Evolutionary conservation across 129 eudicot species (phyloP).

Genomic region (Solidago caesia): DNA sequence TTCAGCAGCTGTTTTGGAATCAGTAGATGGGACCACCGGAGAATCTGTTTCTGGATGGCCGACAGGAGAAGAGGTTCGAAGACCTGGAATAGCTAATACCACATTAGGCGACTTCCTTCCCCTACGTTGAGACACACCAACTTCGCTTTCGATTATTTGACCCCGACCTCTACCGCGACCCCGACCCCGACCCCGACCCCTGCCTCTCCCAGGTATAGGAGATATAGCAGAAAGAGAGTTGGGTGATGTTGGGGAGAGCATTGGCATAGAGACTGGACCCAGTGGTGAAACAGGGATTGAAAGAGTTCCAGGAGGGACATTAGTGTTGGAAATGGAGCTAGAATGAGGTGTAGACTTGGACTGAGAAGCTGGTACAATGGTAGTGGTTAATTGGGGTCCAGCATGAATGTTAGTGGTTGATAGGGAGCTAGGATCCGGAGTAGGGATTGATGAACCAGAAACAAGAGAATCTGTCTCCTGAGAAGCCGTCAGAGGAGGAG

Average conservation of each 20-base stretch:
- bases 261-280: slow-evolving; percentile 27
- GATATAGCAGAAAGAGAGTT: slow-evolving; percentile 31
- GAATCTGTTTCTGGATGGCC: slow-evolving; percentile 22
- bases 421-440: slow-evolving; percentile 14
- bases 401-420: slow-evolving; percentile 27
- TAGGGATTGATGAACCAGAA: slow-evolving; percentile 14
- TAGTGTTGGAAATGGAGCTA: not conserved
- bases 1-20: slow-evolving; percentile 22
- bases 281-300: slow-evolving; percentile 29
- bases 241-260: slow-evolving; percentile 24
- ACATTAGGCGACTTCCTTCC: slow-evolving; percentile 46
- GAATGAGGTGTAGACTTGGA: not conserved
- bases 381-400: slow-evolving; percentile 8
- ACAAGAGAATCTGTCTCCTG: not conserved
- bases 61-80: slow-evolving; percentile 37
- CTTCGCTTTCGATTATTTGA: slow-evolving; percentile 49
- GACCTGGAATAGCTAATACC: slow-evolving; percentile 39
- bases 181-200: slow-evolving; percentile 49
- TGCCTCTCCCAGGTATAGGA: slow-evolving; percentile 37
- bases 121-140: slow-evolving; percentile 44
- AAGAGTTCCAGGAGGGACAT: slow-evolving; percentile 29
- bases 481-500: slow-evolving; percentile 19
- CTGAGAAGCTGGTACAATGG: slow-evolving; percentile 4
- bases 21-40: slow-evolving; percentile 14
- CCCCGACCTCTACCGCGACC: slow-evolving; percentile 69